Percentiles rank a stretch among this genome's conserved stretches.
These are phyloP conservation scores for Parastagonospora avenae DNA, from an alignment of 2,329 filamentous ascomycete genomes.

Conservation along the genomic window DNA sequence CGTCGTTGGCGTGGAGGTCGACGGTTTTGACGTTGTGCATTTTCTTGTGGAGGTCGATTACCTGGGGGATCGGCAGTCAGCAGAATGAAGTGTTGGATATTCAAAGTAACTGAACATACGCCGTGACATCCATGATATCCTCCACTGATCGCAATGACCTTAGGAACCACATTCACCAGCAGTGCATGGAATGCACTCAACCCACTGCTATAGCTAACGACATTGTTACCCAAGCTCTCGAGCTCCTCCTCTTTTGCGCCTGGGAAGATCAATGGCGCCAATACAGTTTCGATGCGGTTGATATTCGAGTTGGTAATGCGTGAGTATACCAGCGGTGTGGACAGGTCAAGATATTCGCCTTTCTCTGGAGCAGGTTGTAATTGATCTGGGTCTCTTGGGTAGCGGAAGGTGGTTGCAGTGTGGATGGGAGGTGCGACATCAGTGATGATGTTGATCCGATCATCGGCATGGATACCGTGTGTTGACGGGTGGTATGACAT, in stretches of 20 bases:
- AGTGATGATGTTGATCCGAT: slow-evolving; percentile 72
- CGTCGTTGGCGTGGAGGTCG: slow-evolving; percentile 59
- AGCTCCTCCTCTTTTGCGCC: slow-evolving; percentile 33
- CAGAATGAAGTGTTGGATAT: neutral
- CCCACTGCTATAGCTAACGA: slow-evolving; percentile 81
- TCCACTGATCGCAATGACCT: slow-evolving; percentile 77
- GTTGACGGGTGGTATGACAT: slow-evolving; percentile 63
- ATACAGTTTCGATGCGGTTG: slow-evolving; percentile 82
- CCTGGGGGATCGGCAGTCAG: neutral
- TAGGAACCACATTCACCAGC: slow-evolving; percentile 82
- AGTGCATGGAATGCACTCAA: slow-evolving; percentile 88
- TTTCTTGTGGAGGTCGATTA: slow-evolving; percentile 74
- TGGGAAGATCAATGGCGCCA: slow-evolving; percentile 72
- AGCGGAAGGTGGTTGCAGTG: slow-evolving; percentile 89
- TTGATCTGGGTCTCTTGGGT: slow-evolving; percentile 70
- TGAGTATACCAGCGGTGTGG: slow-evolving; percentile 69
- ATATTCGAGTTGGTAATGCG: slow-evolving; percentile 77
- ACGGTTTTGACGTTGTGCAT: slow-evolving; percentile 77
- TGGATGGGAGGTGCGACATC: slow-evolving; percentile 91
- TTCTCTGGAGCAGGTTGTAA: slow-evolving; percentile 59
- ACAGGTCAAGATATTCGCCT: slow-evolving; percentile 42
- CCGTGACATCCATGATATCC: slow-evolving; percentile 96
- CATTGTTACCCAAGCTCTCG: slow-evolving; percentile 50
- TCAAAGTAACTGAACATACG: slow-evolving; percentile 37
- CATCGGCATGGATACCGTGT: slow-evolving; percentile 80